These are phyloP conservation scores for Tausonia pullulans DNA, from an alignment of 1,284 basidiomycete genomes.

Conservation along the genomic window DNA sequence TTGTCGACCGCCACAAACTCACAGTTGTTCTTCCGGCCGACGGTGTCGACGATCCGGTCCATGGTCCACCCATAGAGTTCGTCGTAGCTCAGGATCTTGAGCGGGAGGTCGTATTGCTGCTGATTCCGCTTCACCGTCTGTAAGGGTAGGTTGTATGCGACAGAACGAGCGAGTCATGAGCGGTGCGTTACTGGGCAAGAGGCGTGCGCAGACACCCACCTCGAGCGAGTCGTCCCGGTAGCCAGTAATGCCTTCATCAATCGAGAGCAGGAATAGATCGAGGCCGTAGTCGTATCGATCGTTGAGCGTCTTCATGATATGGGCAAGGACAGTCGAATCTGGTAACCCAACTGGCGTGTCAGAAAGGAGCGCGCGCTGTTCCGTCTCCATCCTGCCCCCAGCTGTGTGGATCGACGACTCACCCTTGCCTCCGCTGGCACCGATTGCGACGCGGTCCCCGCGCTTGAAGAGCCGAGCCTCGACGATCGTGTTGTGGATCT, in stretches of 20 bases:
- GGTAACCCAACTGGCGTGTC: constrained; percentile 38
- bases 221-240: constrained; percentile 96
- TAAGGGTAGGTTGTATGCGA: constrained; percentile 9
- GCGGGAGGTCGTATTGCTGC: constrained; percentile 83
- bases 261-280: constrained; percentile 83
- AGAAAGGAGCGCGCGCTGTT: constrained; percentile 29
- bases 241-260: constrained; percentile 97
- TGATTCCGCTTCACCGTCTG: constrained; percentile 97
- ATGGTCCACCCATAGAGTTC: constrained; percentile 99
- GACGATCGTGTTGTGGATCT: constrained; percentile 91
- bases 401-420: constrained; percentile 14
- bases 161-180: background rate
- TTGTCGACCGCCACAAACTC: constrained; percentile 12
- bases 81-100: constrained; percentile 91
- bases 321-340: constrained; percentile 81
- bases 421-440: constrained; percentile 97
- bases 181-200: background rate
- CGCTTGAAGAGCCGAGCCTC: constrained; percentile 68
- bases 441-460: constrained; percentile 94
- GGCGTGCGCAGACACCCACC: constrained; percentile 38
- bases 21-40: constrained; percentile 97
- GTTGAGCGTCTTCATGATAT: constrained; percentile 92
- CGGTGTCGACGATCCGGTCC: constrained; percentile 86
- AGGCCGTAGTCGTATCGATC: constrained; percentile 88
- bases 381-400: background rate